A percentile compares a stretch with the other conserved stretches of the same genome.
Conservation (phyloP, 192 early-diverging fungal species). For the Podila clonocystis region DNA sequence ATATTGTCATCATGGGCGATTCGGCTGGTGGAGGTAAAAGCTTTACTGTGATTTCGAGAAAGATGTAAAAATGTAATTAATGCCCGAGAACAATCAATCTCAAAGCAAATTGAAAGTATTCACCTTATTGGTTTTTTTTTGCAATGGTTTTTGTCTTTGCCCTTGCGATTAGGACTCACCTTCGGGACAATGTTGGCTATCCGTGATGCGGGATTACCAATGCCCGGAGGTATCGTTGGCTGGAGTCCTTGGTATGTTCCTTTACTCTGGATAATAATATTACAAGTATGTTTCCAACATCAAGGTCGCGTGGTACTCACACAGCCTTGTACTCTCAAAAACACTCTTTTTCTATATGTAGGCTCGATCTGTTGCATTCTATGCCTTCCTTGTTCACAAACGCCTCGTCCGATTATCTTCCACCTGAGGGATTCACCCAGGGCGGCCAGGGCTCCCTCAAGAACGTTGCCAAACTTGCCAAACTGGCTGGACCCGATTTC, state of each 20-base stretch:
- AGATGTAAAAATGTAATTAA: too few relatives aligned
- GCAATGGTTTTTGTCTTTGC: neutral
- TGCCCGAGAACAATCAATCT: too few relatives aligned
- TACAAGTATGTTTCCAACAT: too few relatives aligned
- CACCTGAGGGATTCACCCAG: conserved; percentile 56
- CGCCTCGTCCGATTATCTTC: conserved; percentile 55
- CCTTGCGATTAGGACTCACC: conserved; percentile 49
- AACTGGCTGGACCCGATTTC: conserved; percentile 8
- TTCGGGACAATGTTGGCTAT: conserved; percentile 66
- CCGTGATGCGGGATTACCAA: conserved; percentile 62
- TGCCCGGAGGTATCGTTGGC: conserved; percentile 65
- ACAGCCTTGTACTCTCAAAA: too few relatives aligned
- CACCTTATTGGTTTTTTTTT: neutral
- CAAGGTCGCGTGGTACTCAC: neutral
- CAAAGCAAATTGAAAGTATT: neutral
- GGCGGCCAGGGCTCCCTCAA: conserved; percentile 37
- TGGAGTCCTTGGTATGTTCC: conserved; percentile 71
- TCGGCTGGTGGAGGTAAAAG: conserved; percentile 71
- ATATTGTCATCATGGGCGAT: conserved; percentile 76
- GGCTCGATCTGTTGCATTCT: conserved; percentile 61
- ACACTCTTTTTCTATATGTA: neutral
- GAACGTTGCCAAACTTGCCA: conserved; percentile 30
- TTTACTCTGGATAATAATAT: neutral
- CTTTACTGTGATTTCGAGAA: neutral
- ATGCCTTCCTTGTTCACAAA: conserved; percentile 57